These are phyloP conservation scores for Colletotrichum sp. DNA, from an alignment of 2,329 filamentous ascomycete genomes.

Conservation along the genomic window DNA sequence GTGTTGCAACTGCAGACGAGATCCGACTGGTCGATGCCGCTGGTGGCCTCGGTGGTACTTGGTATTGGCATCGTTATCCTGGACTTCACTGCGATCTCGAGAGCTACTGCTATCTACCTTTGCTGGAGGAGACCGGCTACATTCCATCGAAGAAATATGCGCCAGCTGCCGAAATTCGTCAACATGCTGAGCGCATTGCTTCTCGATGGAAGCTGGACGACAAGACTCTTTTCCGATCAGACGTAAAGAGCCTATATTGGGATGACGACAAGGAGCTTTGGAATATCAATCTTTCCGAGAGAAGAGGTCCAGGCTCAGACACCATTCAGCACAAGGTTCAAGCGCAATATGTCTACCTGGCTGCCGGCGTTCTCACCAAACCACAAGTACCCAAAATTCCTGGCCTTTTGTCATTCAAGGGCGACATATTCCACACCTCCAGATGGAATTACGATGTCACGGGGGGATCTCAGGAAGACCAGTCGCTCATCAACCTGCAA, in stretches of 20 bases:
- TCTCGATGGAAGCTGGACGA: conserved; percentile 43
- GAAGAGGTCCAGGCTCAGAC: conserved; percentile 17
- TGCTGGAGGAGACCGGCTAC: conserved; percentile 15
- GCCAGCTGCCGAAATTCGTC: conserved; percentile 41
- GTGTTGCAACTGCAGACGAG: conserved; percentile 29
- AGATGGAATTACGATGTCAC: conserved; percentile 49
- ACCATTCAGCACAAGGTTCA: conserved; percentile 35
- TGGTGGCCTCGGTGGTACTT: conserved; percentile 53
- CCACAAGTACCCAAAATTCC: conserved; percentile 46
- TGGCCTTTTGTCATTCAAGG: conserved; percentile 44
- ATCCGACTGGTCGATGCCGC: conserved; percentile 46
- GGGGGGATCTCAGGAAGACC: conserved; percentile 43
- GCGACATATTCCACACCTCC: conserved; percentile 48
- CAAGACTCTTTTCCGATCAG: conserved; percentile 44
- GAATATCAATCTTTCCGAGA: conserved; percentile 20
- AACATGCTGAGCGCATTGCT: conserved; percentile 46
- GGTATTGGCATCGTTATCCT: conserved; percentile 58
- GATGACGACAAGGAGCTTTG: conserved; percentile 37
- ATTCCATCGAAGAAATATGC: conserved; percentile 32
- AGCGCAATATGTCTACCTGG: conserved; percentile 38
- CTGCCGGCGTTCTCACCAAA: conserved; percentile 32
- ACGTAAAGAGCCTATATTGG: conserved; percentile 47
- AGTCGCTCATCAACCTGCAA: conserved; percentile 47
- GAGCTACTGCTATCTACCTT: conserved; percentile 10
- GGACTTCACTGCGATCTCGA: conserved; percentile 55